phyloP scores from a whole-genome alignment of 129 eudicot genomes.

The Centaurea solstitialis region DNA sequence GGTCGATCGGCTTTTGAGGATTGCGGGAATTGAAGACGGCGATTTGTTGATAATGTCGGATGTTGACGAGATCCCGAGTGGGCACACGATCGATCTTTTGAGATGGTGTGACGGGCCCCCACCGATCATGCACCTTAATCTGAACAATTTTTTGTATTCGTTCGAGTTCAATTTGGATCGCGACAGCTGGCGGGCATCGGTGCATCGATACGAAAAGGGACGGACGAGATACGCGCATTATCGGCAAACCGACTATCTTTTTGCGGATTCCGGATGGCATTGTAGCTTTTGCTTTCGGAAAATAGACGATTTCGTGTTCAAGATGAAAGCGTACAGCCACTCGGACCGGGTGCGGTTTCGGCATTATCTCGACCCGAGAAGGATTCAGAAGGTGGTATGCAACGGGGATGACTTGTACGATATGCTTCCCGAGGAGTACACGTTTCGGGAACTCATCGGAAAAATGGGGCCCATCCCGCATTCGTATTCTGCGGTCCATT shows the following conservation, averaged over 20 bases:
- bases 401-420: conserved; percentile 60
- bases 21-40: conserved; percentile 60
- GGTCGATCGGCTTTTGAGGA: conserved; percentile 47
- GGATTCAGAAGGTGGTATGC: conserved; percentile 58
- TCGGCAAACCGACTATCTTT: conserved; percentile 49
- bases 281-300: conserved; percentile 64
- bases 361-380: conserved; percentile 53
- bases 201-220: conserved; percentile 46
- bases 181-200: conserved; percentile 66
- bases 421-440: conserved; percentile 73
- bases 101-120: conserved; percentile 64
- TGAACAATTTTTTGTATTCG: conserved; percentile 53
- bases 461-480: conserved; percentile 49
- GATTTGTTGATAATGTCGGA: conserved; percentile 58
- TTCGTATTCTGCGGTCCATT: conserved; percentile 47
- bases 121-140: conserved; percentile 45
- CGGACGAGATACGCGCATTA: conserved; percentile 55
- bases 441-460: conserved; percentile 44
- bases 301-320: conserved; percentile 54
- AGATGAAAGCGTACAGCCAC: conserved; percentile 72
- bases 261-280: conserved; percentile 72
- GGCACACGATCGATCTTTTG: conserved; percentile 54
- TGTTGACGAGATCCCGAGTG: conserved; percentile 58
- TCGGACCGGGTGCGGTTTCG: conserved; percentile 51
- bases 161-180: conserved; percentile 45